Evolutionary conservation across 1,284 basidiomycete genomes (phyloP).

Genomic region (Leccinum griseonigrum): DNA sequence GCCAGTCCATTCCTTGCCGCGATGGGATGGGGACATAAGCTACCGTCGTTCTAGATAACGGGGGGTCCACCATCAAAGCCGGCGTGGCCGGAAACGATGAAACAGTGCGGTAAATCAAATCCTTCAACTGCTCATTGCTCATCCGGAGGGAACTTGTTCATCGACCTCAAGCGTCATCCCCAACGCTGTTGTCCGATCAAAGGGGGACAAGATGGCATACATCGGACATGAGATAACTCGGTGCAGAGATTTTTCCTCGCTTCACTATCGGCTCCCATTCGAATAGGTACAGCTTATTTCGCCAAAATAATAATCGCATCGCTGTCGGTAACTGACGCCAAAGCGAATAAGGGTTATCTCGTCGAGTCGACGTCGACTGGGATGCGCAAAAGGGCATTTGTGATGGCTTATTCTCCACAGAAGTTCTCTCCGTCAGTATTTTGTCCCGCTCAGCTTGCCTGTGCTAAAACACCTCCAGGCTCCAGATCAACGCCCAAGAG

Average conservation of each 20-base stretch:
- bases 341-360: constrained; percentile 69
- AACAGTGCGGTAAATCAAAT: constrained; percentile 21
- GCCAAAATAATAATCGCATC: not conserved
- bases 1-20: not conserved
- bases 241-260: constrained; percentile 75
- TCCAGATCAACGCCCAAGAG: constrained; percentile 68
- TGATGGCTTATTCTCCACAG: constrained; percentile 79
- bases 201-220: constrained; percentile 75
- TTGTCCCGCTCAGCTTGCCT: not conserved
- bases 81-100: constrained; percentile 44
- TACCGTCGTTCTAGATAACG: constrained; percentile 81
- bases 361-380: constrained; percentile 64
- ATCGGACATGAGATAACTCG: constrained; percentile 77
- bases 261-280: constrained; percentile 81
- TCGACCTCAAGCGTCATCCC: constrained; percentile 56
- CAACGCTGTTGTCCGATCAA: constrained; percentile 80
- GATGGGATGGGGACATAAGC: constrained; percentile 47
- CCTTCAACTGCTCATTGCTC: not conserved
- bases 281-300: constrained; percentile 63
- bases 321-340: constrained; percentile 9
- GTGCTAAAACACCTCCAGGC: constrained; percentile 1
- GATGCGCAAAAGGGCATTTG: constrained; percentile 89
- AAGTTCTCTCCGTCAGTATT: constrained; percentile 63
- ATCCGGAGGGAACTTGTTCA: not conserved
- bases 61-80: constrained; percentile 77